Percentiles rank a stretch among this genome's conserved stretches.
These are phyloP conservation scores for Fusarium sp. DNA, from an alignment of 2,329 filamentous ascomycete species.

Conservation along the genomic window DNA sequence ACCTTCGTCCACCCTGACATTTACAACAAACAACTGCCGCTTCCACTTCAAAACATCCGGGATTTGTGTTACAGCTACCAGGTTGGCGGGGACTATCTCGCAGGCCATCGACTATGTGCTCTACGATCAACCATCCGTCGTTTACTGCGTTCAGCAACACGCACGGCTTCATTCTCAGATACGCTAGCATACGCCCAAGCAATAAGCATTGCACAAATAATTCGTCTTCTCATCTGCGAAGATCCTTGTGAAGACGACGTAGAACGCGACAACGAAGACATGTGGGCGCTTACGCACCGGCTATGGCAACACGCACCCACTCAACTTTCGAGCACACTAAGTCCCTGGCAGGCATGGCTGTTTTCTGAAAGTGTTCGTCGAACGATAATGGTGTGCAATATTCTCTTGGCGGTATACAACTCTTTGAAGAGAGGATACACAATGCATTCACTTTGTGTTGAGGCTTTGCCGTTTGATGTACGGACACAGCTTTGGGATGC, in stretches of 20 bases:
- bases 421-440: conserved; percentile 13
- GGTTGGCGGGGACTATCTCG: background rate
- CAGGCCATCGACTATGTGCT: background rate
- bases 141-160: background rate
- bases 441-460: conserved; percentile 9
- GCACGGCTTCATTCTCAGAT: background rate
- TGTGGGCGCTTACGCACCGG: background rate
- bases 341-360: conserved; percentile 16
- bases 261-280: conserved; percentile 1
- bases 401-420: background rate
- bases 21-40: rapidly evolving
- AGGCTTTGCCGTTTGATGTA: conserved; percentile 16
- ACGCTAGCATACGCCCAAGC: conserved; percentile 11
- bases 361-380: conserved; percentile 12
- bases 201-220: background rate
- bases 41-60: background rate
- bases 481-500: conserved; percentile 8
- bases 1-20: background rate
- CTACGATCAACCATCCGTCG: background rate
- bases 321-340: conserved; percentile 6
- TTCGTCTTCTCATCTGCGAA: background rate
- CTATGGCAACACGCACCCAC: conserved; percentile 6
- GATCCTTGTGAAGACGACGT: background rate
- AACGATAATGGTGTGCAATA: conserved; percentile 17
- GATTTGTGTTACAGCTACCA: conserved; percentile 2